phyloP scores from a whole-genome alignment of 352 stramenopile genomes.

The Pythium sukuiense region DNA sequence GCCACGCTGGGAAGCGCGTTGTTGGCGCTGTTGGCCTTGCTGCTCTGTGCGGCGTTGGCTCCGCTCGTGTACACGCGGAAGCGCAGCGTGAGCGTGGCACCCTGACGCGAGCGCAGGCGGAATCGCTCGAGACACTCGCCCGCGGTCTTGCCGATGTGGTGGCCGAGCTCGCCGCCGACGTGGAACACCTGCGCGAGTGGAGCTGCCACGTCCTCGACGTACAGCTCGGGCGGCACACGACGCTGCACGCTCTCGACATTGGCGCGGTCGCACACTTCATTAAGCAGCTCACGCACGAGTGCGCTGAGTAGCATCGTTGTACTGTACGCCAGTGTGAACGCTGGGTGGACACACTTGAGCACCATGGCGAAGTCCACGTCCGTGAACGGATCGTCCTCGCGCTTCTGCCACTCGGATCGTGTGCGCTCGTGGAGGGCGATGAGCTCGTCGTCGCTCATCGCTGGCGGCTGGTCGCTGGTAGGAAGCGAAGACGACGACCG shows the following conservation, averaged over 20 bases:
- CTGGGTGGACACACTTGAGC: slow-evolving; percentile 60
- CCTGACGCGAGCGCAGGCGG: slow-evolving; percentile 41
- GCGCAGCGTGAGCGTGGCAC: slow-evolving; percentile 41
- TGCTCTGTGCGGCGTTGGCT: slow-evolving; percentile 15
- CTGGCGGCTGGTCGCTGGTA: not conserved
- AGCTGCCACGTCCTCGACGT: slow-evolving; percentile 24
- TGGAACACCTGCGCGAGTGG: slow-evolving; percentile 20
- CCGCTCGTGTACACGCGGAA: slow-evolving; percentile 36
- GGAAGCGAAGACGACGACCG: slow-evolving; percentile 1
- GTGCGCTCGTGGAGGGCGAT: slow-evolving; percentile 46
- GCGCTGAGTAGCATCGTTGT: slow-evolving; percentile 49
- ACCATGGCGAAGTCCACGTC: slow-evolving; percentile 61
- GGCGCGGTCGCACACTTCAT: slow-evolving; percentile 45
- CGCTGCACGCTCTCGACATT: slow-evolving; percentile 38
- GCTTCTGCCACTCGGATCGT: slow-evolving; percentile 56
- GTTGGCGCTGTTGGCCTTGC: slow-evolving; percentile 14
- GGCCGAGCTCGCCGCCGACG: slow-evolving; percentile 9
- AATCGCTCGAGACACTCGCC: slow-evolving; percentile 24
- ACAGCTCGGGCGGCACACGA: slow-evolving; percentile 33
- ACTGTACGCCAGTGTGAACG: slow-evolving; percentile 60
- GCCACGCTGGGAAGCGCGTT: slow-evolving; percentile 35
- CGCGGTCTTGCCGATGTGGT: slow-evolving; percentile 7
- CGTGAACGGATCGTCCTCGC: slow-evolving; percentile 55
- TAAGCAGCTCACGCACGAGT: slow-evolving; percentile 45
- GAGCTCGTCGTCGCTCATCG: slow-evolving; percentile 34